Conservation (phyloP, 495 filamentous ascomycete species). For the Tuber magnatum region DNA sequence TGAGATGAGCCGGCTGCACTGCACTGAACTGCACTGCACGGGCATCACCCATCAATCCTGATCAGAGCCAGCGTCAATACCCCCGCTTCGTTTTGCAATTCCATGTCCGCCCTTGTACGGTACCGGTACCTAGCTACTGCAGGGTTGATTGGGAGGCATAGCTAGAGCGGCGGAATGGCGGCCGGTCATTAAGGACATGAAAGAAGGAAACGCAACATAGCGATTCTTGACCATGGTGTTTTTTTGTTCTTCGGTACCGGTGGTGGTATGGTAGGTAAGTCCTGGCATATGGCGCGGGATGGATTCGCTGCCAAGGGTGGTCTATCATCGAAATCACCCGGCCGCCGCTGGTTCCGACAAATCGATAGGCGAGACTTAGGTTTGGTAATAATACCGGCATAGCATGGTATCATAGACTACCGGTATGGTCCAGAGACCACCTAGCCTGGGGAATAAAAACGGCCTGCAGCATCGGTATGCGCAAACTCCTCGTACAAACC, state of each 20-base stretch:
- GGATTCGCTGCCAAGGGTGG: neutral
- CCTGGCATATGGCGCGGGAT: no score
- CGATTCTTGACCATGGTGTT: neutral
- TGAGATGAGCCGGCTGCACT: neutral
- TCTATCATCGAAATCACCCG: neutral
- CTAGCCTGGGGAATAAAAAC: neutral
- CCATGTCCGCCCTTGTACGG: neutral
- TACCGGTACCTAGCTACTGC: no score
- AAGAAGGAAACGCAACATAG: neutral
- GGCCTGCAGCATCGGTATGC: neutral
- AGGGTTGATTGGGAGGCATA: neutral
- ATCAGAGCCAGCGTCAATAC: neutral
- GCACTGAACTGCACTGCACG: neutral
- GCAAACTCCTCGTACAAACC: neutral
- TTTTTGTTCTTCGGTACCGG: neutral
- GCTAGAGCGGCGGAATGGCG: neutral
- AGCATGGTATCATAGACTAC: neutral
- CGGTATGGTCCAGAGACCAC: neutral
- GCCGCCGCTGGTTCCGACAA: neutral
- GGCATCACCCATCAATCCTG: neutral
- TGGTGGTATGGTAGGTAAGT: neutral
- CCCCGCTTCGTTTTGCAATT: no score
- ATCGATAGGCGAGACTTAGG: neutral
- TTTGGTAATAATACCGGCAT: neutral
- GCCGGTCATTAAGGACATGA: neutral